These are phyloP conservation scores for Pseudoturritis turrita DNA, from an alignment of 345 rosid genomes.

Conservation along the genomic window DNA sequence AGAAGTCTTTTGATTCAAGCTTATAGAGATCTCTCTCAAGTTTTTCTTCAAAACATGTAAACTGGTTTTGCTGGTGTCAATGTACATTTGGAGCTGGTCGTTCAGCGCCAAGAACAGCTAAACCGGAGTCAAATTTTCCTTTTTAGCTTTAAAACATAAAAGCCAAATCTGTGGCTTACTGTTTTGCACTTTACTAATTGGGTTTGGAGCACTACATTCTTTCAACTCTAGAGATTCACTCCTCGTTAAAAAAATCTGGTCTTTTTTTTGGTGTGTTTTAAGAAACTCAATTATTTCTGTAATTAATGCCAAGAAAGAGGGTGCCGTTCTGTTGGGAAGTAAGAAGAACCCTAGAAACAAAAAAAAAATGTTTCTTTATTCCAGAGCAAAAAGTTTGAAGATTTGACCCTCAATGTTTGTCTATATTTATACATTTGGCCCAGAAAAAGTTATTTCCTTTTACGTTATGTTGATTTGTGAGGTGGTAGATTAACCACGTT, in stretches of 20 bases:
- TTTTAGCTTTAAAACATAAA: not conserved
- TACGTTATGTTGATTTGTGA: not conserved
- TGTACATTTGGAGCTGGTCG: not conserved
- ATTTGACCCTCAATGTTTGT: slow-evolving; percentile 17
- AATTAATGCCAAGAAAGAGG: not conserved
- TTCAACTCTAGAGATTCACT: not conserved
- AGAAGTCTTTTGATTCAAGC: too few relatives aligned
- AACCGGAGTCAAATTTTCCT: not conserved
- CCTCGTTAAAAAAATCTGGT: not conserved
- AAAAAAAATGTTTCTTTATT: slow-evolving; percentile 6
- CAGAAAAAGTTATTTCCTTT: not conserved
- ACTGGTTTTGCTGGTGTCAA: not conserved
- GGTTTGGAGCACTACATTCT: not conserved
- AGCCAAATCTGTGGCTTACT: not conserved
- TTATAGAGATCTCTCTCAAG: not conserved
- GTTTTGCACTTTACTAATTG: not conserved
- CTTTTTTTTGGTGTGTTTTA: not conserved
- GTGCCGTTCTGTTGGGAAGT: not conserved
- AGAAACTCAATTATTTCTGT: not conserved
- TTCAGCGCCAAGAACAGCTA: not conserved
- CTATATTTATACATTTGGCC: slow-evolving; percentile 12
- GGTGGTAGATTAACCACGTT: slow-evolving; percentile 29
- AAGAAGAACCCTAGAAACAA: not conserved
- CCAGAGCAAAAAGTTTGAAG: slow-evolving; percentile 8
- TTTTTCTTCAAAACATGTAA: not conserved